These are phyloP conservation scores for Phialophora tarda DNA, from an alignment of 2,329 filamentous ascomycete species.

Conservation along the genomic window DNA sequence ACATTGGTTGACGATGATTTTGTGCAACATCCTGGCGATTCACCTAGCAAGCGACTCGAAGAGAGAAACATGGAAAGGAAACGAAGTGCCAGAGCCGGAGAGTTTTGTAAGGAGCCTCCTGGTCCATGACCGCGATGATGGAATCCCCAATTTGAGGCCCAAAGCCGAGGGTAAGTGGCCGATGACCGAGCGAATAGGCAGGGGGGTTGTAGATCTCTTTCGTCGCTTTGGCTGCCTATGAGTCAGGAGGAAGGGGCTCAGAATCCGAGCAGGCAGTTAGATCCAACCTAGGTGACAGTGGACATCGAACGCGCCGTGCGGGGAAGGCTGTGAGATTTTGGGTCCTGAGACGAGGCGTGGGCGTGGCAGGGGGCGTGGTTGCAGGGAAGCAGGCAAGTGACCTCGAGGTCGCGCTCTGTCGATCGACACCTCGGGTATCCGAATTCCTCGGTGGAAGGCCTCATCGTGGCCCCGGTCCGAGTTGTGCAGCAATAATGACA, in stretches of 20 bases:
- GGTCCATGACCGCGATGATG: neutral
- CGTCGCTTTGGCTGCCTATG: neutral
- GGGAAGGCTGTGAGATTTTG: conserved; percentile 21
- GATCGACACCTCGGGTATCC: neutral
- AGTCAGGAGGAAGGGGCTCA: conserved; percentile 12
- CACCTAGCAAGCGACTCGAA: neutral
- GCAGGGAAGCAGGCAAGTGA: neutral
- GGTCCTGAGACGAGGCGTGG: neutral
- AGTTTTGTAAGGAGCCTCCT: conserved; percentile 8
- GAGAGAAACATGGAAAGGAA: neutral
- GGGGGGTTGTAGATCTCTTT: conserved; percentile 11
- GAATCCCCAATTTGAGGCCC: conserved; percentile 14
- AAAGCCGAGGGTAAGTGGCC: conserved; percentile 17
- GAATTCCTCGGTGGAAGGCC: neutral
- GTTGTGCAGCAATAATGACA: neutral
- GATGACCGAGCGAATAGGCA: conserved; percentile 13
- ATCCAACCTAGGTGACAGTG: conserved; percentile 1
- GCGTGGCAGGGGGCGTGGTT: neutral
- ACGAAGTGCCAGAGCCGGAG: neutral
- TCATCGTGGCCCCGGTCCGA: neutral
- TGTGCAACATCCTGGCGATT: conserved; percentile 26
- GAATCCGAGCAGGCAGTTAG: conserved; percentile 3
- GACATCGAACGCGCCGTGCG: conserved; percentile 5
- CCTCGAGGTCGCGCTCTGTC: neutral
- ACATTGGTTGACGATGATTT: conserved; percentile 38